Evolutionary conservation across 192 early-diverging fungal genomes (phyloP), one percentile per base, ranked within the genome.

Genomic region (Helicostylum pulchrum): DNA sequence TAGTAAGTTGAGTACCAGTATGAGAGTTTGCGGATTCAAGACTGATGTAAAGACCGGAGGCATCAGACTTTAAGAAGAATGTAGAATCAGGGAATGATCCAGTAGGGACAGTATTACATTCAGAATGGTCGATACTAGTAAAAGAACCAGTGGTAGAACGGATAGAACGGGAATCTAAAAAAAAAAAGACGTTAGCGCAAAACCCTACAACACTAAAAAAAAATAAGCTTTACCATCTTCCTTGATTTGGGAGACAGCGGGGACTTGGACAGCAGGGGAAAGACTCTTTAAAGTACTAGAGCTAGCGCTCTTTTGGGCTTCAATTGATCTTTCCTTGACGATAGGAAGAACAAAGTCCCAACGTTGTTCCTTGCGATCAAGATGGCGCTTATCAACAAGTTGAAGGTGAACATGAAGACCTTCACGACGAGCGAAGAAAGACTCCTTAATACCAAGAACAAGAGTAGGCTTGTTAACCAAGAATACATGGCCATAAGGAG

Each of bases 331-430:
- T 51, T 54, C 10, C 54, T 55, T 70, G 2, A 57, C 34, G 17
- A 72, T 43, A 45, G 53, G 53, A 14, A 63, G 30, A 30, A 62
- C 51, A 44, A 72, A 67, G n/a, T 67, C 65, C 71, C 71, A 72
- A 43, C 64, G 64, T 49, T 72, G 64, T 15, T 72, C 71, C 44
- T 72, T 72, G 1, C 64, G 61, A 53, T 70, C 70, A 20, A 60
- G 26, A 23, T 65, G 56, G 4, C 51, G 45, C 46, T 62, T 63
- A 19, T 70, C 68, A 31, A 57, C 61, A 17, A 70, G 49, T 32
- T 70, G 68, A 50, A 70, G 54, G 51, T 70, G 68, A 23, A 70
- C 68, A 43, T 70, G 68, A 57, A 70, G 68, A 43, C 68, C 68
- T 58, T 70, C 68, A 50, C 68, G 68, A 7, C 68, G 68, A 23